Evolutionary conservation across 768 basidiomycete genomes (phyloP).

Genomic region (Tylopilus sp.): DNA sequence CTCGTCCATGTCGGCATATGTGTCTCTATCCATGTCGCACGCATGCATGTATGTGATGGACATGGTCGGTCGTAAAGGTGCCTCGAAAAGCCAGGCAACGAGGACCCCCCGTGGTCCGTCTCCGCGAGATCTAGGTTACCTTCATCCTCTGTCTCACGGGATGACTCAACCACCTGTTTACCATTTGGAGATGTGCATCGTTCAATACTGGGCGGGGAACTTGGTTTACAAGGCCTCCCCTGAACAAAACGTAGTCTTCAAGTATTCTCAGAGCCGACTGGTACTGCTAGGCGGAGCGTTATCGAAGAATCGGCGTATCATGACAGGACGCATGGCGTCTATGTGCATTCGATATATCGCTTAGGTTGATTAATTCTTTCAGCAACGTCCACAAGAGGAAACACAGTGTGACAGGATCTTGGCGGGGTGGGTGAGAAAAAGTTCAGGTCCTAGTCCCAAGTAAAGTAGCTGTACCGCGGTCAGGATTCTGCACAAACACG

Average conservation of each 20-base stretch:
- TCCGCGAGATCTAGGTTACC: constrained; percentile 3
- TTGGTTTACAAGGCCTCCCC: background rate
- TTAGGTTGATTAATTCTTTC: background rate
- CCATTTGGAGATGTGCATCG: no score
- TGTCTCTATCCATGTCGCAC: background rate
- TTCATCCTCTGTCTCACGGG: constrained; percentile 5
- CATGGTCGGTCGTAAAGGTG: background rate
- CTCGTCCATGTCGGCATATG: background rate
- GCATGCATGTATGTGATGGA: background rate
- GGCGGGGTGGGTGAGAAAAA: constrained; percentile 3
- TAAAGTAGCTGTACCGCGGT: background rate
- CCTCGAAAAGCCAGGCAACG: background rate
- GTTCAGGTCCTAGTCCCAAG: constrained; percentile 2
- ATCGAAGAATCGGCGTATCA: background rate
- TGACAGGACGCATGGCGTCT: background rate
- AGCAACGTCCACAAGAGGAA: constrained; percentile 5
- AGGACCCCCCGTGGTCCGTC: background rate
- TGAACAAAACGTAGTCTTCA: background rate
- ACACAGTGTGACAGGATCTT: constrained; percentile 6
- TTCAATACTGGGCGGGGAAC: no score
- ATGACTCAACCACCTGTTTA: constrained; percentile 6
- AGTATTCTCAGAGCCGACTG: background rate
- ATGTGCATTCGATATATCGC: background rate
- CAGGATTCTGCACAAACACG: constrained; percentile 8
- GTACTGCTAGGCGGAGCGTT: background rate